These are phyloP conservation scores for Haplosporangium gracile DNA, from an alignment of 192 early-diverging fungal species.

Conservation along the genomic window DNA sequence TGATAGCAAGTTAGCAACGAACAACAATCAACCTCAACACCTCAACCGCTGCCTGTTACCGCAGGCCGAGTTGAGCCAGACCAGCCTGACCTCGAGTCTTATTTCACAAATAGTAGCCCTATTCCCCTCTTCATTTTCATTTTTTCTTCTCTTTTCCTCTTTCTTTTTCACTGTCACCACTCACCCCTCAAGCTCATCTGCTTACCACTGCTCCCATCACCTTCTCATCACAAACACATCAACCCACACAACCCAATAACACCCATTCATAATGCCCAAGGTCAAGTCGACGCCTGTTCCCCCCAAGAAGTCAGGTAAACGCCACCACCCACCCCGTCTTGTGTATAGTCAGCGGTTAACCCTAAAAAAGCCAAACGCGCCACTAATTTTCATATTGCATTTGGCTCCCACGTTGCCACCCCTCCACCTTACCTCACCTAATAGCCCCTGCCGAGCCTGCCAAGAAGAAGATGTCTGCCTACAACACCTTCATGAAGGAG, in stretches of 20 bases:
- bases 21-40: too few relatives aligned
- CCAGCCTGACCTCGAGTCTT: too few relatives aligned
- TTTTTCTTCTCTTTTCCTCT: not conserved
- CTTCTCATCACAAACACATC: not conserved
- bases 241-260: not conserved
- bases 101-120: constrained; percentile 10
- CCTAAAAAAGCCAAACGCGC: constrained; percentile 1
- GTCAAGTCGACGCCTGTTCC: constrained; percentile 47
- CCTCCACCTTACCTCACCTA: too few relatives aligned
- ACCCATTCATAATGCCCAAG: constrained; percentile 51
- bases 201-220: not conserved
- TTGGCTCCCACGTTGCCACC: not conserved
- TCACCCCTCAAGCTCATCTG: not conserved
- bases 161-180: not conserved
- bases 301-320: constrained; percentile 39
- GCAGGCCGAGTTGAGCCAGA: too few relatives aligned
- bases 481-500: constrained; percentile 78
- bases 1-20: too few relatives aligned
- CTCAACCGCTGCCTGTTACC: too few relatives aligned
- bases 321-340: not conserved
- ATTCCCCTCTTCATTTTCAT: constrained; percentile 2
- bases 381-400: not conserved
- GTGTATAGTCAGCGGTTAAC: not conserved
- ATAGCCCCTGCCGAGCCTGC: constrained; percentile 21
- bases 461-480: constrained; percentile 69